phyloP scores from a whole-genome alignment of 1,284 basidiomycete genomes.

The Kalmanozyma brasiliensis region DNA sequence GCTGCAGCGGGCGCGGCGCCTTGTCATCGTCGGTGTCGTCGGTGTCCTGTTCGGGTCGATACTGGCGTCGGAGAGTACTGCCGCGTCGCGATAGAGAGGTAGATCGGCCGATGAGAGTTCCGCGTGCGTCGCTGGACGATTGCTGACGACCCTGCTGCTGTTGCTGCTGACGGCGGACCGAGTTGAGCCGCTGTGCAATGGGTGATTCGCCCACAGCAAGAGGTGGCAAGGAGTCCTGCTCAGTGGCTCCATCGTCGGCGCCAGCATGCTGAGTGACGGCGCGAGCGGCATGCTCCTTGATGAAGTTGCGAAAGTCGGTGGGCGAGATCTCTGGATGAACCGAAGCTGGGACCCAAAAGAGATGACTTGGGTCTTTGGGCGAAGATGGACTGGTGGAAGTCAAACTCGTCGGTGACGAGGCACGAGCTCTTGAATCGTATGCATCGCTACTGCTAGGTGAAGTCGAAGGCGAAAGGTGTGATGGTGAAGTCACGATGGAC shows the following conservation, averaged over 20 bases:
- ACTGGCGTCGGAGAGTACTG: constrained; percentile 63
- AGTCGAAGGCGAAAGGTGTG: constrained; percentile 16
- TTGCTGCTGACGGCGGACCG: constrained; percentile 42
- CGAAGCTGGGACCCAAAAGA: constrained; percentile 97
- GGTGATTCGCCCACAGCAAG: constrained; percentile 35
- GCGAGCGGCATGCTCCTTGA: constrained; percentile 84
- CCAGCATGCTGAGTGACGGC: constrained; percentile 59
- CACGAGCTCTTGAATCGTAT: constrained; percentile 18
- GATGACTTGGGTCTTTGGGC: constrained; percentile 69
- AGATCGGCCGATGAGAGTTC: constrained; percentile 46
- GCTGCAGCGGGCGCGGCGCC: constrained; percentile 29
- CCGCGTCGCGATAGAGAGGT: constrained; percentile 60
- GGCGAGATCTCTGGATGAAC: constrained; percentile 97
- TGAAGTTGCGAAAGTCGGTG: constrained; percentile 90
- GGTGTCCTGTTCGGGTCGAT: constrained; percentile 76
- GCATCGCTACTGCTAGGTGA: constrained; percentile 19
- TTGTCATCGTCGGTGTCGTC: constrained; percentile 72
- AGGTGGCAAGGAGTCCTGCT: constrained; percentile 27
- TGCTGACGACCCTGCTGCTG: constrained; percentile 32
- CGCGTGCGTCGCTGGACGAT: constrained; percentile 13
- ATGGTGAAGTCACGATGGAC: constrained; percentile 6
- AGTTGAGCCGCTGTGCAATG: constrained; percentile 44
- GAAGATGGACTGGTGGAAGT: constrained; percentile 24
- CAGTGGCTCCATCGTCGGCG: constrained; percentile 6
- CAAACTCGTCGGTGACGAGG: constrained; percentile 26